These are phyloP conservation scores for Brasilioporus rufonigricans DNA, from an alignment of 768 basidiomycete species.

Conservation along the genomic window DNA sequence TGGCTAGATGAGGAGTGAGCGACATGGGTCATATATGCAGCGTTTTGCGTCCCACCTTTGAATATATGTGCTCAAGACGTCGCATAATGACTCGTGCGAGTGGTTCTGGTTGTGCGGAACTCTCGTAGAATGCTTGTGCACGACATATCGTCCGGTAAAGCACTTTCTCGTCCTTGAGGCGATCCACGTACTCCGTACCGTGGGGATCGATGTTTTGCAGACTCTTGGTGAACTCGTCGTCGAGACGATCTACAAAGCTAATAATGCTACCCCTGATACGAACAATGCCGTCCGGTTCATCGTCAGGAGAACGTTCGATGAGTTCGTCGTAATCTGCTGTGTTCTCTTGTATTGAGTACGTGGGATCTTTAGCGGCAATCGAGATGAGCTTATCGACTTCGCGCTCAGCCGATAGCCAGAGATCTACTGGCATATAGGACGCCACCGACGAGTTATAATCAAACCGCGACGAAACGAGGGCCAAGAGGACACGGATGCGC, in stretches of 20 bases:
- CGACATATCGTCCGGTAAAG: constrained; percentile 93
- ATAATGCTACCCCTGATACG: constrained; percentile 94
- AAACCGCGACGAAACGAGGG: constrained; percentile 91
- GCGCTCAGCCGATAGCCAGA: constrained; percentile 83
- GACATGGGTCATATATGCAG: neutral
- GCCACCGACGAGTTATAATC: constrained; percentile 91
- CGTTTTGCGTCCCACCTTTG: constrained; percentile 60
- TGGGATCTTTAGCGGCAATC: constrained; percentile 65
- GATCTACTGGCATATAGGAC: constrained; percentile 87
- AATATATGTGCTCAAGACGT: constrained; percentile 96
- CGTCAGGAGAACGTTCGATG: constrained; percentile 72
- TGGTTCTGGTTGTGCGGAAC: constrained; percentile 70
- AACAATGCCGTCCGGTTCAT: constrained; percentile 71
- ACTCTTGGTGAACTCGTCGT: constrained; percentile 97
- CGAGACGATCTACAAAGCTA: constrained; percentile 92
- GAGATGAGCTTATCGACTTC: constrained; percentile 89
- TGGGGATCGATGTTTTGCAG: constrained; percentile 98
- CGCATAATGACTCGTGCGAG: constrained; percentile 90
- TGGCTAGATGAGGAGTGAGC: constrained; percentile 53
- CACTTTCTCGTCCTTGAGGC: constrained; percentile 92
- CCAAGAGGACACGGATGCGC: constrained; percentile 89
- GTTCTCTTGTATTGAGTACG: constrained; percentile 83
- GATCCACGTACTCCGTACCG: constrained; percentile 97
- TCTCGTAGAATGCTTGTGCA: constrained; percentile 90
- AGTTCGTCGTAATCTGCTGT: constrained; percentile 92